Evolutionary conservation across 176 grass and related monocot species (phyloP), one percentile per base, ranked within the genome.

Genomic region (Stipa capillata): DNA sequence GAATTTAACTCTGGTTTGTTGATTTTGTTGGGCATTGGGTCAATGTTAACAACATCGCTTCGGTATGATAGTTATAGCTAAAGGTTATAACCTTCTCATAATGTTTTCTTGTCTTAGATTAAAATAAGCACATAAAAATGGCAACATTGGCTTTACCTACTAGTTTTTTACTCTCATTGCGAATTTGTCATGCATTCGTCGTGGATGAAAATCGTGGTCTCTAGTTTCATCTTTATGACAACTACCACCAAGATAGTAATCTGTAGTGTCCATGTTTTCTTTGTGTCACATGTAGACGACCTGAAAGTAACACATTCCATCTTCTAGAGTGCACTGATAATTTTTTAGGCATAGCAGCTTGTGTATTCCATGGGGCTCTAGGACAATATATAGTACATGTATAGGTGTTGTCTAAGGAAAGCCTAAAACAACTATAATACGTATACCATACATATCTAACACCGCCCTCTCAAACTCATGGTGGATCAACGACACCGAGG

Each of bases 81-180:
- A 49, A 79, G 34, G 8, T 49, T 45, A 36, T 82, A 24, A 31
- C 44, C 54, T 85, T 85, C 12, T 81, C 29, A 70, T 69, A 42
- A 60, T 62, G 31, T 28, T 25, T 58, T 17, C 36, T 18, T 54
- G 0, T 50, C 16, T 41, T 61, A 17, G 43, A 12, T 77, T 32
- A 77, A 61, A 20, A 63, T 31, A 62, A 77, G 55, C 74, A 15
- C 28, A 35, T 36, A 4, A 50, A 51, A 77, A 62, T 62, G 11
- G 10, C 29, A 47, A 15, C 17, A n/a, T n/a, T 23, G 32, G 28
- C 16, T 62, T 77, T 10, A 43, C 15, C 35, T 74, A 7, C n/a
- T 56, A 56, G 21, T 43, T 43, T 62, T 77, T 77, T 23, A 37
- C 32, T 37, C 20, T 36, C 25, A 28, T 24, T 39, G n/a, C 50